phyloP scores from a whole-genome alignment of 352 stramenopile species.

The Plasmopara muralis region DNA sequence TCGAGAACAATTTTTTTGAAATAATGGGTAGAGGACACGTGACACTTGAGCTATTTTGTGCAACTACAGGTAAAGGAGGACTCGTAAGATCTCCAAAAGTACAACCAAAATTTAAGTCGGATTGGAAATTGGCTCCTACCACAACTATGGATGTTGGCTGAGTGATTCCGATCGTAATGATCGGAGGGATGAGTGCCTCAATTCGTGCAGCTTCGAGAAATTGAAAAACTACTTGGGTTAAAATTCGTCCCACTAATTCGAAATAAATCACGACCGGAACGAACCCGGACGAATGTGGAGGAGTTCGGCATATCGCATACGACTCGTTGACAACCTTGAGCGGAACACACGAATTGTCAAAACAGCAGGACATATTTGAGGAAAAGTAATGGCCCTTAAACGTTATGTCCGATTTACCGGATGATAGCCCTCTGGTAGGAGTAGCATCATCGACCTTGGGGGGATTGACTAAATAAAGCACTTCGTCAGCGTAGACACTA shows the following conservation, averaged over 20 bases:
- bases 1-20: conserved; percentile 11
- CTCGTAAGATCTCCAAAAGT: conserved; percentile 21
- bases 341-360: conserved; percentile 28
- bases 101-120: conserved; percentile 7
- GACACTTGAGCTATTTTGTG: conserved; percentile 13
- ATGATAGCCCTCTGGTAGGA: conserved; percentile 16
- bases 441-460: conserved; percentile 19
- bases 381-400: conserved; percentile 23
- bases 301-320: conserved; percentile 17
- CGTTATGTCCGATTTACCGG: conserved; percentile 21
- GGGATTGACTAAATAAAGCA: conserved; percentile 18
- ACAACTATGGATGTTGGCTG: conserved; percentile 19
- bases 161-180: conserved; percentile 24
- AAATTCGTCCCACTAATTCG: conserved; percentile 6
- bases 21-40: conserved; percentile 26
- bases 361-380: conserved; percentile 37
- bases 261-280: conserved; percentile 15
- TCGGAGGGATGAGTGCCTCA: conserved; percentile 13
- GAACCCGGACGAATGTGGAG: conserved; percentile 9
- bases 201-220: conserved; percentile 15
- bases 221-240: conserved; percentile 17
- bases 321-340: conserved; percentile 16
- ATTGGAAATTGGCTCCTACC: conserved; percentile 21
- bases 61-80: conserved; percentile 1
- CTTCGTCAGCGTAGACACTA: conserved; percentile 6